Conservation (phyloP, 1,139 yeast genomes). For the Saccharomyces hybrid region DNA sequence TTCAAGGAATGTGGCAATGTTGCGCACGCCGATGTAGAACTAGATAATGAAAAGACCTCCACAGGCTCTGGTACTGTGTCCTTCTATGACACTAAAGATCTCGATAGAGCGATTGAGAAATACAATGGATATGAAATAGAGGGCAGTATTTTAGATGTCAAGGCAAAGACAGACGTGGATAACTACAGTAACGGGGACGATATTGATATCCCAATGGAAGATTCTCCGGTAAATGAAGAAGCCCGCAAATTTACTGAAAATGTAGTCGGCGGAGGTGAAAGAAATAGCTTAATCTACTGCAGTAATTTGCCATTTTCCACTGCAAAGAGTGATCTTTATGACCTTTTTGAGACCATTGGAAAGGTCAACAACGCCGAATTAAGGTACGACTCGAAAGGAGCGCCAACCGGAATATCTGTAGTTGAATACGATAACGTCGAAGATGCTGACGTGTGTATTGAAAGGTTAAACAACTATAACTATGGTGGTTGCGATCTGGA, state of each 20-base stretch:
- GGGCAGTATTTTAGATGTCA: slow-evolving; percentile 59
- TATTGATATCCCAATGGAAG: not conserved
- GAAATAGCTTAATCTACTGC: slow-evolving; percentile 56
- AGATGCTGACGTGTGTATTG: slow-evolving; percentile 67
- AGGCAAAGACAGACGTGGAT: slow-evolving; percentile 29
- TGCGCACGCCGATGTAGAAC: slow-evolving; percentile 66
- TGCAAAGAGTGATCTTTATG: slow-evolving; percentile 71
- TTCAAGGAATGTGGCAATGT: slow-evolving; percentile 70
- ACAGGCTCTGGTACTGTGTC: slow-evolving; percentile 77
- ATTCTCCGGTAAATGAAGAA: not conserved
- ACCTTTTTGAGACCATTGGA: slow-evolving; percentile 78
- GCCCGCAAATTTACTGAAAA: slow-evolving; percentile 8
- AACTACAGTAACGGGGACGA: not conserved
- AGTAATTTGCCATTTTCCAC: slow-evolving; percentile 83
- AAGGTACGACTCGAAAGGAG: slow-evolving; percentile 55
- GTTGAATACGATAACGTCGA: slow-evolving; percentile 66
- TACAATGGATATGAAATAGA: slow-evolving; percentile 56
- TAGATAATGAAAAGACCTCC: slow-evolving; percentile 62
- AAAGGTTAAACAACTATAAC: slow-evolving; percentile 64
- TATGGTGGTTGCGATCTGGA: slow-evolving; percentile 75
- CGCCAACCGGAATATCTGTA: slow-evolving; percentile 77
- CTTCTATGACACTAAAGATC: slow-evolving; percentile 50
- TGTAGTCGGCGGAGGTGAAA: slow-evolving; percentile 39
- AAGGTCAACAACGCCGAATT: slow-evolving; percentile 68
- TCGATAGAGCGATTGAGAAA: slow-evolving; percentile 48